Conservation (phyloP, 371 early-diverging fungal genomes). For the Cokeromyces recurvatus region DNA sequence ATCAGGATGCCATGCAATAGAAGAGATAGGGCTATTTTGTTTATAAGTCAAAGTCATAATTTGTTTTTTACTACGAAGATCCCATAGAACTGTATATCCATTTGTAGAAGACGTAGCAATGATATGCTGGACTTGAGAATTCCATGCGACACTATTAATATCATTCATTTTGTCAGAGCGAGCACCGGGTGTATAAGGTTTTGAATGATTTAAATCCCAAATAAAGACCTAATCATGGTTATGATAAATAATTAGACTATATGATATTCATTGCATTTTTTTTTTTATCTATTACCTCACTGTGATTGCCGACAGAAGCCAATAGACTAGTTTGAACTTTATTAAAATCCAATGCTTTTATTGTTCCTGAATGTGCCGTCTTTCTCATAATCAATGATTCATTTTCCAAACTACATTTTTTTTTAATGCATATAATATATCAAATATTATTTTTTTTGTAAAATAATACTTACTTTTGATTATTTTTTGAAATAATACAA, state of each 20-base stretch:
- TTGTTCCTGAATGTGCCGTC: constrained; percentile 80
- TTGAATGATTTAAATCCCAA: constrained; percentile 89
- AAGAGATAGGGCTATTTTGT: constrained; percentile 54
- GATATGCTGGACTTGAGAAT: constrained; percentile 90
- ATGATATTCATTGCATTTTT: no score
- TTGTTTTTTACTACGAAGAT: constrained; percentile 84
- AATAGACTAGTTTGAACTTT: constrained; percentile 81
- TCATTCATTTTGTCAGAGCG: constrained; percentile 81
- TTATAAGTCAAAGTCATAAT: constrained; percentile 59
- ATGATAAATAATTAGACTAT: not conserved
- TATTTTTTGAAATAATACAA: constrained; percentile 68
- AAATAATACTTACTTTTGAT: constrained; percentile 53
- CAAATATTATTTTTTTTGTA: constrained; percentile 71
- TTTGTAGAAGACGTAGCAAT: constrained; percentile 87
- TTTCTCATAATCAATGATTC: constrained; percentile 57
- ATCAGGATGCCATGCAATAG: constrained; percentile 94
- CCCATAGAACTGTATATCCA: constrained; percentile 96
- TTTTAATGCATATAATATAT: not conserved
- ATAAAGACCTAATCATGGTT: constrained; percentile 46
- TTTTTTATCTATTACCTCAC: constrained; percentile 60
- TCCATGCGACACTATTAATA: constrained; percentile 89
- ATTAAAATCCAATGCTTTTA: constrained; percentile 91
- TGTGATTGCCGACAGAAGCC: constrained; percentile 88
- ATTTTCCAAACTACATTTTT: not conserved
- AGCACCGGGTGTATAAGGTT: constrained; percentile 85